phyloP scores from a whole-genome alignment of 495 filamentous ascomycete genomes.

The Acidiella bohemica region DNA sequence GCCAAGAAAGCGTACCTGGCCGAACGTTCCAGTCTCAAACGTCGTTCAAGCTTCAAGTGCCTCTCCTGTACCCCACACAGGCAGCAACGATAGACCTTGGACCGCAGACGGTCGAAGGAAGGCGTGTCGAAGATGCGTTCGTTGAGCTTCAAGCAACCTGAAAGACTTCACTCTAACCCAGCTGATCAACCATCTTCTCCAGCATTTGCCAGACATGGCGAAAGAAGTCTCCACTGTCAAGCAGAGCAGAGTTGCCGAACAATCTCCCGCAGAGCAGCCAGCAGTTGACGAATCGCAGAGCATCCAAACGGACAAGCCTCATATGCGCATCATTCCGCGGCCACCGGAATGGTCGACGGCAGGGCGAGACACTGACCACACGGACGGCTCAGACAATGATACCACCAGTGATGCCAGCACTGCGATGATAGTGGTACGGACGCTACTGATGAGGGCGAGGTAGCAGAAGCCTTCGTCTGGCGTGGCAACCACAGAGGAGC shows the following conservation, averaged over 20 bases:
- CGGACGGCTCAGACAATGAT: slow-evolving; percentile 17
- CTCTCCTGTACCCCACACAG: slow-evolving; percentile 59
- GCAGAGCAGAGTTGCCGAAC: not conserved
- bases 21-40: slow-evolving; percentile 50
- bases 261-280: not conserved
- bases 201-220: slow-evolving; percentile 59
- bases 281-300: slow-evolving; percentile 20
- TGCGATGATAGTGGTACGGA: too few relatives aligned
- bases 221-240: not conserved
- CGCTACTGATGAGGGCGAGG: too few relatives aligned
- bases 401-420: slow-evolving; percentile 28
- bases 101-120: slow-evolving; percentile 47
- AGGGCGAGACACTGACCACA: too few relatives aligned
- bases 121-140: slow-evolving; percentile 54
- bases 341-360: slow-evolving; percentile 62
- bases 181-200: slow-evolving; percentile 62
- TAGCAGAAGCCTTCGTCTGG: too few relatives aligned
- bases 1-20: slow-evolving; percentile 46
- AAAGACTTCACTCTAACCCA: slow-evolving; percentile 53
- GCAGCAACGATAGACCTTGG: slow-evolving; percentile 52
- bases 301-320: slow-evolving; percentile 22
- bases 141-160: slow-evolving; percentile 39
- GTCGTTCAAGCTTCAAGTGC: slow-evolving; percentile 55
- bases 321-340: slow-evolving; percentile 63
- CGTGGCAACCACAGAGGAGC: slow-evolving; percentile 35